Percentiles rank a stretch among this genome's conserved stretches.
These are phyloP conservation scores for Thielaviopsis cerberus DNA, from an alignment of 2,329 filamentous ascomycete species.

Conservation along the genomic window DNA sequence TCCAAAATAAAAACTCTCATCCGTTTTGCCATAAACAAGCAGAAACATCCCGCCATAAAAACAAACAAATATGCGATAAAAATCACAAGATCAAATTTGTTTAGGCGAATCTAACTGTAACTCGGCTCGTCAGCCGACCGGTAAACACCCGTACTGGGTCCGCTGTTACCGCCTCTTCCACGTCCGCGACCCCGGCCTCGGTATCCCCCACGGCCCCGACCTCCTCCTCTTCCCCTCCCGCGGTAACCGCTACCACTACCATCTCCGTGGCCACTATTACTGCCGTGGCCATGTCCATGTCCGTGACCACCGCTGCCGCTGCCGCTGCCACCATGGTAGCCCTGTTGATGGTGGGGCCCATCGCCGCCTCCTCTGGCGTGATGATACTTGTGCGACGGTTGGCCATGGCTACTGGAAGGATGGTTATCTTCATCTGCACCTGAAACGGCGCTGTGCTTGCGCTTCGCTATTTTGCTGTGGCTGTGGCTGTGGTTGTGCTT, in stretches of 20 bases:
- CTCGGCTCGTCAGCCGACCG: neutral
- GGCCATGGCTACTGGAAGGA: constrained; percentile 12
- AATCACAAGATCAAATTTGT: too few relatives aligned
- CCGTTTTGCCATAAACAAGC: too few relatives aligned
- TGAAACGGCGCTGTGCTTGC: constrained; percentile 30
- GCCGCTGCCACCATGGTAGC: constrained; percentile 24
- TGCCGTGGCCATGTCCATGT: constrained; percentile 28
- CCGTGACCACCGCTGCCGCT: constrained; percentile 29
- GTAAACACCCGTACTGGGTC: neutral
- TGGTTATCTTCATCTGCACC: neutral
- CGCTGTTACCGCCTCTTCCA: constrained; percentile 13
- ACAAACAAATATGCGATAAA: too few relatives aligned
- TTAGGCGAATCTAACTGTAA: neutral
- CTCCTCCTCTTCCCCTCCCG: constrained; percentile 22
- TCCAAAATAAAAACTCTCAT: too few relatives aligned
- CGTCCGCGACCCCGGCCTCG: constrained; percentile 20
- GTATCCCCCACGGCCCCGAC: constrained; percentile 31
- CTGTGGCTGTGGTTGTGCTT: neutral
- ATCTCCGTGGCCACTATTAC: constrained; percentile 20
- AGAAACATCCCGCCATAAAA: too few relatives aligned
- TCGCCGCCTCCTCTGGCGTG: constrained; percentile 18
- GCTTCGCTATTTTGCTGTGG: constrained; percentile 38
- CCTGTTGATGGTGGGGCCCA: constrained; percentile 18
- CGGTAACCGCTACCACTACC: constrained; percentile 13
- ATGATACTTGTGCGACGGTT: constrained; percentile 17